phyloP scores from a whole-genome alignment of 1,284 basidiomycete species.

The Malassezia obtusa region DNA sequence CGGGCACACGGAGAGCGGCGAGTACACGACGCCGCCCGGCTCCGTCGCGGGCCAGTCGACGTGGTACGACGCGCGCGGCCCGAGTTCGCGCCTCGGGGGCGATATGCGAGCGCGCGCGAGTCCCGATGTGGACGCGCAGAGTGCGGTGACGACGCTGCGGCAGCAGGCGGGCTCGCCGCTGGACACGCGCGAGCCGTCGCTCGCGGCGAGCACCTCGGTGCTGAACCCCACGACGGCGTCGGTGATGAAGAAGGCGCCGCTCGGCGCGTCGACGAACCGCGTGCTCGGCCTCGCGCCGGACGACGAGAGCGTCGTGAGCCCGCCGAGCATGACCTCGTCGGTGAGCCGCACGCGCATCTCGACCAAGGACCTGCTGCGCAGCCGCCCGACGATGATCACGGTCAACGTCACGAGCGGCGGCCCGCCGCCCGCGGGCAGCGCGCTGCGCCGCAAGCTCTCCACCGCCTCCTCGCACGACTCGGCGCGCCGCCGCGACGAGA shows the following conservation, averaged over 20 bases:
- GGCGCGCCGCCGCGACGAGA: not conserved
- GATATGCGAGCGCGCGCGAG: not conserved
- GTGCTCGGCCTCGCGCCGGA: conserved; percentile 21
- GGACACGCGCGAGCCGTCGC: conserved; percentile 14
- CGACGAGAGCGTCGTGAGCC: conserved; percentile 3
- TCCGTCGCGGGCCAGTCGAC: not conserved
- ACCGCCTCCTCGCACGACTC: not conserved
- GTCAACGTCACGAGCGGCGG: conserved; percentile 27
- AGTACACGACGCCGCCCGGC: not conserved
- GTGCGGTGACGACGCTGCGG: not conserved
- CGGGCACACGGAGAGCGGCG: not conserved
- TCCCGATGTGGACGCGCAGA: conserved; percentile 3
- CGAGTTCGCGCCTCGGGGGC: not conserved
- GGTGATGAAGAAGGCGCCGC: conserved; percentile 33
- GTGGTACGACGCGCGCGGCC: not conserved
- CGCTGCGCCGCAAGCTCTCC: conserved; percentile 16
- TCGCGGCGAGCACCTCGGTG: conserved; percentile 25
- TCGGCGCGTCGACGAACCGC: conserved; percentile 38
- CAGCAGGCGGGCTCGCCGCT: not conserved
- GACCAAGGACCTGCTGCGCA: conserved; percentile 34
- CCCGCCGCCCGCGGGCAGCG: conserved; percentile 20
- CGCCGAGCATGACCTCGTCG: conserved; percentile 1
- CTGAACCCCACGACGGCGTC: conserved; percentile 26
- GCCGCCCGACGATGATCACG: conserved; percentile 41
- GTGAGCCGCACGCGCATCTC: conserved; percentile 14